Conservation (phyloP, 176 grass and related monocot genomes). For the Zea mays region DNA sequence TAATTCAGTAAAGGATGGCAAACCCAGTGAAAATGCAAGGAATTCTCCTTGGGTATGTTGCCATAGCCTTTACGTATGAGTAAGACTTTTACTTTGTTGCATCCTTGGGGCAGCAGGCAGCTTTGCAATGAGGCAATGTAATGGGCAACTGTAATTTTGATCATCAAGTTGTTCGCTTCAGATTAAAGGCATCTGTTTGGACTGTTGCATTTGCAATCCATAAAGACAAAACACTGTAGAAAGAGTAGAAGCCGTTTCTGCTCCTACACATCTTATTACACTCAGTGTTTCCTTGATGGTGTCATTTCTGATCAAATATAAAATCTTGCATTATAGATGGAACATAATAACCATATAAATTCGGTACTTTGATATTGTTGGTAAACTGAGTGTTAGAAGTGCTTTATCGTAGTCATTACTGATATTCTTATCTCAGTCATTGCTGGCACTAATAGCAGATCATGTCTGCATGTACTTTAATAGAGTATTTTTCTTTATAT, state of each 20-base stretch:
- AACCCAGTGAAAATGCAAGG: slow-evolving; percentile 17
- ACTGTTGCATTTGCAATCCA: no score
- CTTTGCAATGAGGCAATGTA: slow-evolving; percentile 20
- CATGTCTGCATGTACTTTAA: slow-evolving; percentile 1
- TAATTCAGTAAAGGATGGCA: slow-evolving; percentile 23
- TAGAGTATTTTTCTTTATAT: not conserved
- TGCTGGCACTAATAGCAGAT: not conserved
- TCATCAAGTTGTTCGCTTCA: not conserved
- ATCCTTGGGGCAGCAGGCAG: not conserved
- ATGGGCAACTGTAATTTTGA: slow-evolving; percentile 3
- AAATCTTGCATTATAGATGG: not conserved
- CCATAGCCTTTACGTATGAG: not conserved
- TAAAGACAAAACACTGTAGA: no score
- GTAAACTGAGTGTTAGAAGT: not conserved
- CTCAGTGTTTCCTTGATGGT: not conserved
- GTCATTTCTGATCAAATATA: slow-evolving; percentile 1
- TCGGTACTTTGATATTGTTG: not conserved
- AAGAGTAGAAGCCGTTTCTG: not conserved
- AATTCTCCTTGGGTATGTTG: slow-evolving; percentile 70
- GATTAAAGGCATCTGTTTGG: no score
- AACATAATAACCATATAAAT: slow-evolving; percentile 13
- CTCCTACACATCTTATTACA: not conserved
- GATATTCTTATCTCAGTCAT: not conserved
- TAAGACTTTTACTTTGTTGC: slow-evolving; percentile 14
- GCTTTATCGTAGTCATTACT: not conserved